Evolutionary conservation across 2,329 filamentous ascomycete genomes (phyloP), one percentile per base, ranked within the genome.

Genomic region (Coniochaeta prunicola): DNA sequence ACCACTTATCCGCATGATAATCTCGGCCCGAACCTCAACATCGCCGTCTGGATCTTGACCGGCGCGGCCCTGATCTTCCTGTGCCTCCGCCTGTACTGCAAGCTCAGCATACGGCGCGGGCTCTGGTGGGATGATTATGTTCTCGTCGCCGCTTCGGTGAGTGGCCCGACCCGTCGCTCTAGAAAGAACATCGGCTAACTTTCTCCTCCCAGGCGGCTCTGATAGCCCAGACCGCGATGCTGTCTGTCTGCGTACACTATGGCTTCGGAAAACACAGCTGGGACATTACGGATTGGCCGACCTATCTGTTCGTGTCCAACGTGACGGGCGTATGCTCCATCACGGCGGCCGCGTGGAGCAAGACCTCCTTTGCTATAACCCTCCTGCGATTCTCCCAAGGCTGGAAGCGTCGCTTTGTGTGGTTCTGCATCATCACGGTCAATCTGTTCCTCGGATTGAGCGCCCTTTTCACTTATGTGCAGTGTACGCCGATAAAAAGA

Each of bases 361-460:
- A 74, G 62, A 73, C 70, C 1, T 73, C 72, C 1, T 73, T 74
- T 57, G 72, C 68, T 15, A 59, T 73, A 9, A 73, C 70, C 1
- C 62, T 74, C 45, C 65, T 74, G 30, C 68, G 72, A 1, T 65
- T 73, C 19, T 65, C 65, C 30, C 61, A 59, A 53, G 61, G 65
- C 10, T 64, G 67, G 63, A 58, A 65, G 8, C 66, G 62, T 34
- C 53, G 21, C 2, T 15, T 65, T 19, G 57, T 72, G 36, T 72
- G 70, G 71, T 66, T 66, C 40, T 64, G 69, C n/a, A 69, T 74
- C 38, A 24, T 69, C 4, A 68, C 67, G 10, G 63, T 73, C 57
- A 72, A 73, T 59, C n/a, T 69, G 1, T 59, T 67, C 26, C 61
- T 73, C 57, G 63, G 64, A 0, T 53, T 68, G 5, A 66, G 63